phyloP scores from a whole-genome alignment of 768 basidiomycete genomes.

The Lentinula detonsa region DNA sequence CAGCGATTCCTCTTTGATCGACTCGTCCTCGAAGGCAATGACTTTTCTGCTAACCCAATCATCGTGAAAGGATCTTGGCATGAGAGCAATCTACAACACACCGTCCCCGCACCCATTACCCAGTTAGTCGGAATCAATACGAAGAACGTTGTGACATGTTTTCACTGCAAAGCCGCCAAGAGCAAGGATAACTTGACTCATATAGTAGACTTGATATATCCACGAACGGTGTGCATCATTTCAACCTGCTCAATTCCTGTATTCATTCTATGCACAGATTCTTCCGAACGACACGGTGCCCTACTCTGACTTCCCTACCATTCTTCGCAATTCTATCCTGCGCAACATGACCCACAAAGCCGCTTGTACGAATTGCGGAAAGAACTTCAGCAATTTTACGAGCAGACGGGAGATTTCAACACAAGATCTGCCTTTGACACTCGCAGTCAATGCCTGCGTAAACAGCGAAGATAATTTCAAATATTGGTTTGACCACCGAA shows the following conservation, averaged over 20 bases:
- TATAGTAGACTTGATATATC: slow-evolving; percentile 82
- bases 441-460: slow-evolving; percentile 83
- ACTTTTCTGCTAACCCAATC: slow-evolving; percentile 42
- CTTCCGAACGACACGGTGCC: slow-evolving; percentile 26
- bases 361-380: slow-evolving; percentile 72
- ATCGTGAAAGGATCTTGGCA: slow-evolving; percentile 31
- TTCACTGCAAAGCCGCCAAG: slow-evolving; percentile 62
- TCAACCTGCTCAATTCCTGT: background rate
- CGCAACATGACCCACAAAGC: slow-evolving; percentile 84
- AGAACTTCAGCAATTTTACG: slow-evolving; percentile 67
- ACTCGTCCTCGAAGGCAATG: slow-evolving; percentile 68
- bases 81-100: slow-evolving; percentile 12
- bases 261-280: slow-evolving; percentile 1
- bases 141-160: slow-evolving; percentile 69
- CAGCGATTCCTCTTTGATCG: slow-evolving; percentile 91
- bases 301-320: slow-evolving; percentile 51
- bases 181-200: slow-evolving; percentile 79
- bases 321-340: slow-evolving; percentile 70
- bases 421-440: slow-evolving; percentile 69
- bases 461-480: slow-evolving; percentile 67
- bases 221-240: slow-evolving; percentile 56
- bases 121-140: slow-evolving; percentile 82
- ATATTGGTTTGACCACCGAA: slow-evolving; percentile 67
- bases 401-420: slow-evolving; percentile 62
- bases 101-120: slow-evolving; percentile 67